Evolutionary conservation across 2,329 filamentous ascomycete species (phyloP).

Genomic region (Botrytis galanthina): DNA sequence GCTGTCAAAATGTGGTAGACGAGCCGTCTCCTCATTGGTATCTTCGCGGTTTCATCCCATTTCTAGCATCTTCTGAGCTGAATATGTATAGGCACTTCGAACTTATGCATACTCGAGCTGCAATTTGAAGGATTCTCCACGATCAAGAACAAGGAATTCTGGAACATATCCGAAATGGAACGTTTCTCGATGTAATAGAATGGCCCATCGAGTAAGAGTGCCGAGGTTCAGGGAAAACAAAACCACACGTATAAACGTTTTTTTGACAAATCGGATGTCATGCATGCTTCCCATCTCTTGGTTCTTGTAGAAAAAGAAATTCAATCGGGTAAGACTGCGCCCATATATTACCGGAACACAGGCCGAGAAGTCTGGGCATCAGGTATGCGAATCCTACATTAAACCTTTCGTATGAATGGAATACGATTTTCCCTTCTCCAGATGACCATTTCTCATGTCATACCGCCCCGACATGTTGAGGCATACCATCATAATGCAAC

Average conservation of each 20-base stretch:
- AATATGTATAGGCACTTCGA: not conserved
- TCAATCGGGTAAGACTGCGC: not conserved
- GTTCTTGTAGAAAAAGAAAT: not conserved
- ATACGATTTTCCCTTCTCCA: not conserved
- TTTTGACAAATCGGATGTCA: conserved; percentile 8
- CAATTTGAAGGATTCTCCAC: not conserved
- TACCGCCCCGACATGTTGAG: not conserved
- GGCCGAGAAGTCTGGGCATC: conserved; percentile 13
- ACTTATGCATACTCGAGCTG: not conserved
- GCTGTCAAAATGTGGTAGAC: conserved; percentile 10
- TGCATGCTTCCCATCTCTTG: conserved; percentile 5
- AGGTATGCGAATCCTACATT: not conserved
- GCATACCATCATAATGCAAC: not conserved
- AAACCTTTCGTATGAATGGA: not conserved
- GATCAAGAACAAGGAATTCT: not conserved
- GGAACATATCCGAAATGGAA: not conserved
- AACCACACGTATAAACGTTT: not conserved
- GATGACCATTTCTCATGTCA: not conserved
- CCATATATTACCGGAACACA: conserved; percentile 5
- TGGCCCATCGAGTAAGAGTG: not conserved
- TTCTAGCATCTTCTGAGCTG: not conserved
- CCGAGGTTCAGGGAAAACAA: not conserved
- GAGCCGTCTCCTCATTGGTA: conserved; percentile 8
- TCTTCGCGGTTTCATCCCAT: not conserved
- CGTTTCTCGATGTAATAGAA: conserved; percentile 4